Evolutionary conservation across 495 filamentous ascomycete genomes (phyloP).

Genomic region (Ascodesmis nigricans): DNA sequence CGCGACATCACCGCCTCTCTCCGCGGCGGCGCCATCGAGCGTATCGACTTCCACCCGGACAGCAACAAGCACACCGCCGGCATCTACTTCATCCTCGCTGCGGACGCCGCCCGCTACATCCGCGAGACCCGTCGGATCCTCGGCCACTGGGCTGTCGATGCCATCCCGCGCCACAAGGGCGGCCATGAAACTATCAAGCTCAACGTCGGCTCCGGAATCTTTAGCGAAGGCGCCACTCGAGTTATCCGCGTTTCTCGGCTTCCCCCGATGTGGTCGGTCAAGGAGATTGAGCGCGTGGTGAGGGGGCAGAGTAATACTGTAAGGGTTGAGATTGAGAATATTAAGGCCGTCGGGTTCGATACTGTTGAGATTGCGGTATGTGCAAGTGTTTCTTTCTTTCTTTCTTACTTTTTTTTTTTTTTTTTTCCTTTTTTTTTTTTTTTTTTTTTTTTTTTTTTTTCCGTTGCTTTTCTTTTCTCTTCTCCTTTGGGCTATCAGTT

Average conservation of each 20-base stretch:
- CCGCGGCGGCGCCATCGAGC: conserved; percentile 6
- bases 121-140: not conserved
- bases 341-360: not conserved
- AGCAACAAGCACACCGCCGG: conserved; percentile 3
- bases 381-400: not conserved
- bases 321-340: not conserved
- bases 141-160: not conserved
- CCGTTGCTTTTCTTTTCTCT: no score
- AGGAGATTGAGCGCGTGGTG: not conserved
- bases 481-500: no score
- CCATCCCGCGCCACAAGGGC: conserved; percentile 5
- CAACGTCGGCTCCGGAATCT: conserved; percentile 2
- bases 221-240: conserved; percentile 1
- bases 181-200: conserved; percentile 7
- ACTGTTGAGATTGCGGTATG: not conserved
- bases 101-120: not conserved
- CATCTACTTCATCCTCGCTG: conserved; percentile 3
- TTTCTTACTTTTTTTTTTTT: no score
- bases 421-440: no score
- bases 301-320: not conserved
- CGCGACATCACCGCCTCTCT: no score
- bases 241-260: conserved; percentile 1
- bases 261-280: not conserved
- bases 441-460: no score
- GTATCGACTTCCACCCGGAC: conserved; percentile 8